Evolutionary conservation across 495 filamentous ascomycete genomes (phyloP), one percentile per base, ranked within the genome.

Genomic region (Xylaria venustula): DNA sequence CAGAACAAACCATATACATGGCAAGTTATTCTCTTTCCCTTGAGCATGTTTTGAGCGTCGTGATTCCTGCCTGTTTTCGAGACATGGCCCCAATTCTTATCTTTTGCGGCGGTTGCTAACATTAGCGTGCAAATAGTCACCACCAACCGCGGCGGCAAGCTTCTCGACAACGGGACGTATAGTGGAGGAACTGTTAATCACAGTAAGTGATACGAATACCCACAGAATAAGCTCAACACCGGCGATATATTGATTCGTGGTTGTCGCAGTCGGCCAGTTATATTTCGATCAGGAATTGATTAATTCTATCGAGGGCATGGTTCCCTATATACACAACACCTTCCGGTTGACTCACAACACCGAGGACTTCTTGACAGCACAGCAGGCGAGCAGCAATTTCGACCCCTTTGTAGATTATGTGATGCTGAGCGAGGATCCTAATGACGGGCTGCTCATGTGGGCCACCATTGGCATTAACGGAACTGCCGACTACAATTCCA

Each of bases 391-490:
- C 47, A 67, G 65, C 12, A 72, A 67, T 23, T 69, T 75, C 36
- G 74, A 77, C 61, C 74, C 76, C 5, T 73, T 76, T 57, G 57
- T 64, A 20, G 66, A 73, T 36, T 73, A 67, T 42, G 68, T 80
- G 6, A 78, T 81, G 44, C 77, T 86, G 11, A 78, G 81, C 22
- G 72, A 79, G 11, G 69, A 71, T 1, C 61, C 83, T 1, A 66
- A 72, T 9, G 76, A 83, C 47, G 82, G 83, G 7, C 64, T 85
- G 9, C 79, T 84, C 28, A 80, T 78, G 23, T 84, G 78, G 77
- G 79, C 82, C 55, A 77, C 81, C 60, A 78, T 86, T 48, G 83
- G 80, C 40, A 76, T 87, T 65, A 82, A 86, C 55, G 63, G 73
- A 11, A 80, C 76, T 3, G 72, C 61, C 1, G 76, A 79, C 54